Conservation (phyloP, 192 early-diverging fungal genomes). For the Rhizophagus clarus region DNA sequence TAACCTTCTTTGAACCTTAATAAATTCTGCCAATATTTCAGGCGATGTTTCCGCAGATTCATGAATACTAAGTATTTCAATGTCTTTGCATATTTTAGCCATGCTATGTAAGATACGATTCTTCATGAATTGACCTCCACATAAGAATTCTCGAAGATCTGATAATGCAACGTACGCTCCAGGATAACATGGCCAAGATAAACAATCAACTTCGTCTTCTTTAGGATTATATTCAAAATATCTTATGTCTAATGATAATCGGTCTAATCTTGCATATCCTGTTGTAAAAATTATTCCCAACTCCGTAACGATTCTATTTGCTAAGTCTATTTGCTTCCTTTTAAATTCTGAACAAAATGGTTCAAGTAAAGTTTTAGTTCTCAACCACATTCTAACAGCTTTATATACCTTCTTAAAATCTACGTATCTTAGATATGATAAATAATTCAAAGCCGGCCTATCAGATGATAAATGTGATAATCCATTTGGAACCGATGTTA, state of each 20-base stretch:
- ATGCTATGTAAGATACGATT: neutral
- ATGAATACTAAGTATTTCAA: conserved; percentile 1
- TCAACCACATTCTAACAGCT: conserved; percentile 14
- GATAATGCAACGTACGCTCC: neutral
- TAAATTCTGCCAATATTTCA: neutral
- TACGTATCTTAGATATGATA: neutral
- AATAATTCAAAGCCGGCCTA: conserved; percentile 7
- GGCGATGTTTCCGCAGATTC: conserved; percentile 6
- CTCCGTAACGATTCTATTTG: neutral
- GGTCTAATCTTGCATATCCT: neutral
- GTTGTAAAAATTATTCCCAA: conserved; percentile 9
- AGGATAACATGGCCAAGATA: conserved; percentile 20
- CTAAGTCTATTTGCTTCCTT: neutral
- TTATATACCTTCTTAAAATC: conserved; percentile 19
- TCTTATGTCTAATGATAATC: neutral
- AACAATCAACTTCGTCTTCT: neutral
- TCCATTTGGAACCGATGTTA: neutral
- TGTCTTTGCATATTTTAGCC: neutral
- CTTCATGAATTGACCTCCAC: conserved; percentile 10
- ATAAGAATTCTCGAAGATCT: conserved; percentile 8
- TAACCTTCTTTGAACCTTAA: conserved; percentile 8
- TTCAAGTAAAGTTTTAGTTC: neutral
- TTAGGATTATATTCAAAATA: neutral
- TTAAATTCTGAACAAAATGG: neutral
- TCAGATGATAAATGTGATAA: neutral